Base-by-base conservation (phyloP, 768 basidiomycete species). In the Suillus occidentalis region DNA sequence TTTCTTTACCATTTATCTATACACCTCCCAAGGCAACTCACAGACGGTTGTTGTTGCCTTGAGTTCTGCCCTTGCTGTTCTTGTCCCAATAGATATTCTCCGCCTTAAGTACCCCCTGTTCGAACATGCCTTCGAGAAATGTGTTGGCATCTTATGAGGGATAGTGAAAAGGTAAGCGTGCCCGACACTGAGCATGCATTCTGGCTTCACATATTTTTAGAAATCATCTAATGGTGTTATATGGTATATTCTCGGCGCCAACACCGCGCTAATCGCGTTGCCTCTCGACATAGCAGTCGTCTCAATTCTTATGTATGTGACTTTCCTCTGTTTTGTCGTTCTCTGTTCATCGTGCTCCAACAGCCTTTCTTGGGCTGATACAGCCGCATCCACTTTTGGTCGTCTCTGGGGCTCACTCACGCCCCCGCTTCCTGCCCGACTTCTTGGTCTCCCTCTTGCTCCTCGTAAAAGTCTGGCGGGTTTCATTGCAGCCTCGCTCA, bases 351-450 rank as follows among this genome's bases (percentile, higher is more conserved):
- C 52, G 60, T 50, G 55, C 28, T 66, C 36, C 16, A 43, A 52
- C 70, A 97, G 95, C 66, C 87, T 97, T 57, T 95, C 94, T 39
- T 97, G 95, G 95, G 95, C 94, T 0, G 95, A 97, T 76, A 97
- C 95, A 1, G 88, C 94, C 20, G 95, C 95, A 6, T 97, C 95
- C 12, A 96, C 93, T 14, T 81, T 97, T 68, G 95, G 95, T 52
- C 87, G 95, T n/a, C 80, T 94, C 40, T 94, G 86, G 74, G 93
- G 94, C 47, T 79, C 80, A n/a, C 77, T 79, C 55, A 93, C 94
- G 0, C 84, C 86, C 0, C 83, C 78, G 6, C 84, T 91, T 5
- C 89, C 89, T 2, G 73, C 79, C 55, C 78, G 72, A 77, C 64
- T 72, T 80, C 74, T 83, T 69, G 78, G 81, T 3, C 79, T 95